These are phyloP conservation scores for Xylaria polymorpha DNA, from an alignment of 2,329 filamentous ascomycete species.

Conservation along the genomic window DNA sequence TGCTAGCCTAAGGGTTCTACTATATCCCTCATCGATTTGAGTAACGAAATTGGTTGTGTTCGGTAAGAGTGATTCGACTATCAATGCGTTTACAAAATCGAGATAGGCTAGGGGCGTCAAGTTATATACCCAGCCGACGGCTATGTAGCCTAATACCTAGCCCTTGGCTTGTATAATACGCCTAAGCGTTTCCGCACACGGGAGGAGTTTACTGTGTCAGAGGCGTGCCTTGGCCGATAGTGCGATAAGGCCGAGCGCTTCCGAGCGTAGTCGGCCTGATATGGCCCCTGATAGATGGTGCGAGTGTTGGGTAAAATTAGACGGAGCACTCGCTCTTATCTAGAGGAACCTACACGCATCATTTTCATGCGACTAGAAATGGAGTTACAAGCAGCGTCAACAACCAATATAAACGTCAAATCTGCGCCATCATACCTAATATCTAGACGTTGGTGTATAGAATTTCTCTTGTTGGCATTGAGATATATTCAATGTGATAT, in stretches of 20 bases:
- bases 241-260: neutral
- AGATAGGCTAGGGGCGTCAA: neutral
- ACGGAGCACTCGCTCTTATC: neutral
- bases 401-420: neutral
- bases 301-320: neutral
- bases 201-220: neutral
- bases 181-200: neutral
- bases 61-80: neutral
- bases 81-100: neutral
- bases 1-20: conserved; percentile 35
- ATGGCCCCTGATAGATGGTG: neutral
- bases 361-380: neutral
- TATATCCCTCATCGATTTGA: conserved; percentile 37
- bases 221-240: neutral
- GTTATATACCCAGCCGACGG: neutral
- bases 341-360: neutral
- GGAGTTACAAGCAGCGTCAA: neutral
- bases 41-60: neutral
- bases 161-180: neutral
- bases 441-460: neutral
- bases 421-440: neutral
- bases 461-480: neutral
- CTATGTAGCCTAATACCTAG: neutral
- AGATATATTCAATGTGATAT: neutral
- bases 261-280: neutral